Evolutionary conservation across 2,329 filamentous ascomycete species (phyloP), one percentile per base, ranked within the genome.

Genomic region (Cladorrhinum sp.): DNA sequence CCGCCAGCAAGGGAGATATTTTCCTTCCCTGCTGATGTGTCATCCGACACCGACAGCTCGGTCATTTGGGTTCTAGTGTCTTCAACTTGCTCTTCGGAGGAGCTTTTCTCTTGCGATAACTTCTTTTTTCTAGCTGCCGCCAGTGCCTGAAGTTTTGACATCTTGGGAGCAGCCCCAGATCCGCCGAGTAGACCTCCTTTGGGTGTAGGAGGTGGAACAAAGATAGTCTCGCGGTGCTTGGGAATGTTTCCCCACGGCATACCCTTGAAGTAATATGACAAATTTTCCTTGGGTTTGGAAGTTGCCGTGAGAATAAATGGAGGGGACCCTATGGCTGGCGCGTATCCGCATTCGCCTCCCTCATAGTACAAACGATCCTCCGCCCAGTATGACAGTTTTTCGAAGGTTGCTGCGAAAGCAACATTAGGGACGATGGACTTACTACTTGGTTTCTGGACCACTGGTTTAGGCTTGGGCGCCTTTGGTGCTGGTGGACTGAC

Each of bases 71-170:
- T 39, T 23, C 59, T 64, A 50, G 72, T 65, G 68, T 75, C 64
- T 26, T 68, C 66, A 65, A 68, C 65, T 21, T 68, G 67, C 39
- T 73, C 69, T 49, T 73, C 69, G 1, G 67, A 54, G 55, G 66
- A 61, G 52, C 73, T 78, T 67, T 84, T 86, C 42, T 88, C 86
- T 28, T 86, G 87, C 14, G 86, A 28, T 9, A 28, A 87, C 74
- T 92, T 96, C 75, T 91, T 93, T 73, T 92, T 93, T 26, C 92
- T 84, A 58, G 91, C 89, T 33, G 92, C 92, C 56, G 94, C 93
- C 48, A 99, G 79, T 53, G 92, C 92, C 68, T 96, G 94, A 51
- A 99, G 80, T 70, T 99, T 99, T 4, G 94, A 96, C 74, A 90
- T 82, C 70, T 93, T 95, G 2, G 85, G 82, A n/a, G 78, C 70